Base-by-base conservation (phyloP, 129 eudicot genomes). In the Helianthus tuberosus region DNA sequence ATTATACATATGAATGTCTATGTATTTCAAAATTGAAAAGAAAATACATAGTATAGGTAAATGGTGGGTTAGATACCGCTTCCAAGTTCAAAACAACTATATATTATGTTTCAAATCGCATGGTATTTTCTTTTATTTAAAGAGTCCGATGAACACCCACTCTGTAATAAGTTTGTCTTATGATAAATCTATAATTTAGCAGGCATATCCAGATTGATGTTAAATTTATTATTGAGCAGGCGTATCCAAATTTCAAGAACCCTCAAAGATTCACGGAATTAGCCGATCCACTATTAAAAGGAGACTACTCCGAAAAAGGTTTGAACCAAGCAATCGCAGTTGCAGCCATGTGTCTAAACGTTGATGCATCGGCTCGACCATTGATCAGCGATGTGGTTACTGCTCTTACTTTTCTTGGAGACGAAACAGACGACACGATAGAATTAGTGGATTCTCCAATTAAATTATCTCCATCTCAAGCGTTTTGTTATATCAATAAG, bases 311-410 rank as follows among this genome's bases (percentile, higher is more conserved):
- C 7, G 64, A 15, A 6, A 93, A 86, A 73, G 80, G 86, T 39
- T 71, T 89, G 63, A 87, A 86, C 70, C 98, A 89, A 69, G 92
- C 92, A 6, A 86, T 89, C 11, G 96, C 95, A 0, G 75, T 89
- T 12, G 87, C 98, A 63, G 86, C 92, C 59, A 87, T 89, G 98
- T 93, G 98, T 71, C 75, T 93, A 0, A 88, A 84, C 68, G 85
- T 75, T 6, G 96, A 93, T 64, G 85, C 93, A 20, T 48, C 81
- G 4, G 74, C 80, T 10, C 86, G 98, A 3, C 98, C 98, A 13
- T 76, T 77, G 52, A 93, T 90, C 1, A 85, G 96, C 8, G 98
- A 93, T 9, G 95, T 89, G 38, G 98, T 89, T 38, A 89, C 96
- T 8, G 96, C 98, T 29, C 95, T 93, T 11, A 80, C 84, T 44